Conservation (phyloP, 2,329 filamentous ascomycete genomes). For the Trichophyton schoenleinii region DNA sequence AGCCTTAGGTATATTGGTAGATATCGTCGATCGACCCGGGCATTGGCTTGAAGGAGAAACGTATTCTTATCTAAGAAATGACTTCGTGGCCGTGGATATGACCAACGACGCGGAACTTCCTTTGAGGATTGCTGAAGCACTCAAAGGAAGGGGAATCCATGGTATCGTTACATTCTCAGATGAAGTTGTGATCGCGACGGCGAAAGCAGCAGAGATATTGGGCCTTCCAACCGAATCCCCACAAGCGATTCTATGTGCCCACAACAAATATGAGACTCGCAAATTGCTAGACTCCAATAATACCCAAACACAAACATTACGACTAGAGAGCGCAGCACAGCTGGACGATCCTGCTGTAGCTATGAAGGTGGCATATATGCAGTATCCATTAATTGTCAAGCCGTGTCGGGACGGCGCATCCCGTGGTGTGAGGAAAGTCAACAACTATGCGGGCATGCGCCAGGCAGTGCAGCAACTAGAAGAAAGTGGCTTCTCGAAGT, state of each 20-base stretch:
- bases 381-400: constrained; percentile 28
- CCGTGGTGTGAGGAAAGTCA: constrained; percentile 19
- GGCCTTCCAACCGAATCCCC: not conserved
- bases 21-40: constrained; percentile 26
- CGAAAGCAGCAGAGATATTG: not conserved
- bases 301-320: not conserved
- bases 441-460: not conserved
- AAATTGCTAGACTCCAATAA: not conserved
- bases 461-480: not conserved
- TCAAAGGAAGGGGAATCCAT: constrained; percentile 10
- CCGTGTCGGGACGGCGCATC: constrained; percentile 24
- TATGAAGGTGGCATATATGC: not conserved
- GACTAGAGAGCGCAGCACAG: not conserved
- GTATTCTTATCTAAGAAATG: constrained; percentile 21
- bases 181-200: not conserved
- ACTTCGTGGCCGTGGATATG: constrained; percentile 16
- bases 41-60: constrained; percentile 29
- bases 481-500: not conserved
- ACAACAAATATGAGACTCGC: not conserved
- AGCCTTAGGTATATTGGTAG: constrained; percentile 27
- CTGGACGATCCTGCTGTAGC: not conserved
- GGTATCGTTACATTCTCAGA: not conserved
- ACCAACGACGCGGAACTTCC: not conserved
- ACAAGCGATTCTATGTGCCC: not conserved
- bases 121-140: not conserved